Evolutionary conservation across 2,329 filamentous ascomycete genomes (phyloP).

Genomic region (Talaromyces sp.): DNA sequence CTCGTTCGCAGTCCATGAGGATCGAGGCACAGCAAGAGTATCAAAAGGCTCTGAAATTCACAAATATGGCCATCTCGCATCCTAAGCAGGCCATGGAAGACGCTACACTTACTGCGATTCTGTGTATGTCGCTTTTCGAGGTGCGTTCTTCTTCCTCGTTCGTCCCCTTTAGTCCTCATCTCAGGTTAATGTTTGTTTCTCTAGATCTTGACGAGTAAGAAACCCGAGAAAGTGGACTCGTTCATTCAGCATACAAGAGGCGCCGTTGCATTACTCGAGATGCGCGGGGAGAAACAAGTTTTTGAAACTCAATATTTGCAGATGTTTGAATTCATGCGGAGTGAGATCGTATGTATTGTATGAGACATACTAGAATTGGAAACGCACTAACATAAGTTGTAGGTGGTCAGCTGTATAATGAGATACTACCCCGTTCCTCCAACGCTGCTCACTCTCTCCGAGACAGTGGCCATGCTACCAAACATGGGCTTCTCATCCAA

Average conservation of each 20-base stretch:
- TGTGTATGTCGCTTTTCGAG: conserved; percentile 63
- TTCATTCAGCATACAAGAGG: conserved; percentile 61
- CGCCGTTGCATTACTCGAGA: conserved; percentile 57
- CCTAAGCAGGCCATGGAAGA: conserved; percentile 37
- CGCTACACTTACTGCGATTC: conserved; percentile 53
- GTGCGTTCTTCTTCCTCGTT: conserved; percentile 37
- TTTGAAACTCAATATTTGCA: conserved; percentile 49
- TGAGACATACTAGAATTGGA: background rate
- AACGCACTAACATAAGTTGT: background rate
- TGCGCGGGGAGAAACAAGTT: conserved; percentile 41
- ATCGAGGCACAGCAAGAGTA: conserved; percentile 55
- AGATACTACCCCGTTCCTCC: conserved; percentile 32
- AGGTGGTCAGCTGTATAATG: conserved; percentile 42
- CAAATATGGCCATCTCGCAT: conserved; percentile 36
- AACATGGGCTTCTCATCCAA: conserved; percentile 20
- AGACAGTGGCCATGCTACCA: conserved; percentile 25
- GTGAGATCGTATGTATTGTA: conserved; percentile 51
- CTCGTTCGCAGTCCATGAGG: conserved; percentile 47
- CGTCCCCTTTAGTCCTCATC: background rate
- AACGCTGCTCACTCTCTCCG: conserved; percentile 34
- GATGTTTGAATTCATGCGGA: conserved; percentile 57
- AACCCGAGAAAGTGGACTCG: conserved; percentile 48
- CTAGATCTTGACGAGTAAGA: conserved; percentile 42
- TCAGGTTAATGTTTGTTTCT: background rate
- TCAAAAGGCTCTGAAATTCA: conserved; percentile 51